phyloP scores from a whole-genome alignment of 202 grass and related monocot species.

The Schoenoplectus triqueter region DNA sequence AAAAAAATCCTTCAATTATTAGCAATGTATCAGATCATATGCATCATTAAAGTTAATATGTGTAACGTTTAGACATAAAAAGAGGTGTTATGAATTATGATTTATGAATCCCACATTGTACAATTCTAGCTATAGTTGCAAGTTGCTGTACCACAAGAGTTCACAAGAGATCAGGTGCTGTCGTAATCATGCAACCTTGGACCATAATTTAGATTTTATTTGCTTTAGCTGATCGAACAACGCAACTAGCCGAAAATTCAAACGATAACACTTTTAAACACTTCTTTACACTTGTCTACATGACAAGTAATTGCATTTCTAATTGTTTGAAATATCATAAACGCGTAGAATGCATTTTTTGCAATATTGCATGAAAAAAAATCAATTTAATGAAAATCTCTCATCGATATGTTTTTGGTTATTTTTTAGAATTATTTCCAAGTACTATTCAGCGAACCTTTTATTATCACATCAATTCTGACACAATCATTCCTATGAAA shows the following conservation, averaged over 20 bases:
- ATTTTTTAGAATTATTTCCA: too few relatives aligned
- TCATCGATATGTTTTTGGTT: too few relatives aligned
- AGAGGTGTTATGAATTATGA: background rate
- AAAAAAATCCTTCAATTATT: too few relatives aligned
- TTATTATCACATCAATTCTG: too few relatives aligned
- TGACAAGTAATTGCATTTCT: background rate
- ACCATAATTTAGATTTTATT: slow-evolving; percentile 32
- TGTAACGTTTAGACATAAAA: background rate
- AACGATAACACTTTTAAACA: background rate
- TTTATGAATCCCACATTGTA: background rate
- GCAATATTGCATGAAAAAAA: too few relatives aligned
- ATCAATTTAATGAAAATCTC: too few relatives aligned
- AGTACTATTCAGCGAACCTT: too few relatives aligned
- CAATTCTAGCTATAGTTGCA: background rate
- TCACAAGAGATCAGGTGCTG: background rate
- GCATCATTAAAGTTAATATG: background rate
- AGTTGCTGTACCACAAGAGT: background rate
- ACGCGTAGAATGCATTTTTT: background rate
- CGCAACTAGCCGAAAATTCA: background rate
- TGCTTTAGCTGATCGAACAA: background rate
- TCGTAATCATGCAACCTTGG: slow-evolving; percentile 6
- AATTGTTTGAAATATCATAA: background rate
- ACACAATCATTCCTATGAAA: too few relatives aligned
- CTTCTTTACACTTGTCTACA: background rate
- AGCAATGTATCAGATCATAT: too few relatives aligned